Base-by-base conservation (phyloP, 2,329 filamentous ascomycete species). In the Arachnomyces sp. region DNA sequence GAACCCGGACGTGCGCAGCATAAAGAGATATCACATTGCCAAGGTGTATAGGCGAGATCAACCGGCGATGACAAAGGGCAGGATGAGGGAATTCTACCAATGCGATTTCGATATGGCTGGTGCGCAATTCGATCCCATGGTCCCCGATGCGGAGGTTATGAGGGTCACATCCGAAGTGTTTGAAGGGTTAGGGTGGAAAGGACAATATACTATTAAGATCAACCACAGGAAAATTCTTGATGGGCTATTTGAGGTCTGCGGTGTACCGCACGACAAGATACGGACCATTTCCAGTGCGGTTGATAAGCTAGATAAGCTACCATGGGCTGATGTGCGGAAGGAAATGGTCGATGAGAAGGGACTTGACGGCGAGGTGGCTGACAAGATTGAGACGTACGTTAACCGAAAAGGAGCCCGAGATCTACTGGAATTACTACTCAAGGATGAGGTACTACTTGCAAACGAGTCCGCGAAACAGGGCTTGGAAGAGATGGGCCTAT, bases 71-170 rank as follows among this genome's bases (percentile, higher is more conserved):
- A 85, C 82, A 46, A 92, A 93, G 61, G 90, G 89, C 38, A 79
- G 89, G 39, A 92, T 94, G 83, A 78, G 90, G 56, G 90, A 95
- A 66, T 94, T 94, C 65, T 94, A 93, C 69, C 89, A 95, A 65
- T 95, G 89, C 68, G 90, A 96, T 66, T 93, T 95, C 58, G 89
- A 95, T 60, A 90, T 95, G 65, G 89, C 89, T 9, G 88, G 89
- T 44, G 51, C 62, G 45, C 71, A 69, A 31, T 93, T 87, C 67
- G 90, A 94, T 59, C 67, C 85, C 39, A 94, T 95, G 88, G 75
- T 94, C 17, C 86, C 89, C 42, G 90, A 95, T 57, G 84, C 88
- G 29, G 89, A 95, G 67, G 82, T 94, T 43, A 67, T 96, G 52
- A 76, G 83, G 43, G 88, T 95, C 49, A 77, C 85, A 36, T 80